Base-by-base conservation (phyloP, 2,329 filamentous ascomycete species). In the Allantophomopsis cytisporea region DNA sequence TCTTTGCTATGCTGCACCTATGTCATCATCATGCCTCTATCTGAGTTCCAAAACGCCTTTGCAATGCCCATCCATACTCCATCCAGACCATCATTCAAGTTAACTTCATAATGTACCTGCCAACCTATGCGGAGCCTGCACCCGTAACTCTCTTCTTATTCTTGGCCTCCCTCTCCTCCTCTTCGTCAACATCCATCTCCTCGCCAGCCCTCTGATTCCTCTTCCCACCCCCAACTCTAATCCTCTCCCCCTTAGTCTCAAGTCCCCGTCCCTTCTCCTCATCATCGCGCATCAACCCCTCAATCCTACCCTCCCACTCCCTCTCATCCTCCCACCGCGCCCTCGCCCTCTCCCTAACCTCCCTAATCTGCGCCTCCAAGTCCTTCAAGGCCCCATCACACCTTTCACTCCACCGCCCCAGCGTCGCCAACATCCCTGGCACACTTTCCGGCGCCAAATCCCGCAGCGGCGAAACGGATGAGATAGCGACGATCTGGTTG, bases 401-500 rank as follows among this genome's bases (percentile, higher is more conserved):
- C 42, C 87, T 77, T n/a, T 61, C 64, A 39, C 81, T 77, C 89
- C 89, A 98, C 40, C 70, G 69, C 21, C 69, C 66, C 10, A 98
- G 70, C 11, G 78, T 73, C 3, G 62, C 57, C 20, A 86, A 70
- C 63, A 95, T 80, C 1, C 63, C 60, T 0, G 77, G 73, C 11
- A 94, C 70, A 41, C 79, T 75, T 41, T 76, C 75, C 0, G 87
- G 86, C 1, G 76, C 72, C 2, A 94, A 73, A 57, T 98, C 91
- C 15, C 91, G 86, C 2, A 95, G 73, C 0, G 91, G 83, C 0
- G 88, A 77, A 23, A 95, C 77, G 44, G 83, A 80, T 38, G 79
- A 80, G 39, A 96, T 77, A 54, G 80, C 74, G 16, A 96, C 81
- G 43, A 73, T 70, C 28, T 80, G 75, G 40, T 80, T 71, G 42